Percentiles rank a stretch among this genome's conserved stretches.
These are phyloP conservation scores for Stevia rebaudiana DNA, from an alignment of 140 eudicot genomes.

Conservation along the genomic window DNA sequence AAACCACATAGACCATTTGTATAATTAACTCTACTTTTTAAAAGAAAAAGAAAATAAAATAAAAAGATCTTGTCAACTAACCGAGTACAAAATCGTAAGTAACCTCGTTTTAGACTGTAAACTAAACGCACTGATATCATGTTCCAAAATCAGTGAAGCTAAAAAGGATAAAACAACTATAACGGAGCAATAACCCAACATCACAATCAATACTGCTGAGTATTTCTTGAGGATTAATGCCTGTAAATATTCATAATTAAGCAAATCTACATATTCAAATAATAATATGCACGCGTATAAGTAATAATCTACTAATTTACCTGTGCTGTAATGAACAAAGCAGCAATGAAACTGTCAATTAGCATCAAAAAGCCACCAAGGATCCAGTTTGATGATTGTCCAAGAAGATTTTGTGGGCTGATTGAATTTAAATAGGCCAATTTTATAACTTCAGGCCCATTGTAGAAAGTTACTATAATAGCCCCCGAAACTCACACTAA, in stretches of 20 bases:
- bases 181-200: conserved; percentile 57
- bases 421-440: conserved; percentile 5
- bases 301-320: conserved; percentile 27
- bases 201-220: conserved; percentile 46
- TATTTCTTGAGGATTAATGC: conserved; percentile 57
- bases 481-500: conserved; percentile 56
- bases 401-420: conserved; percentile 17
- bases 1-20: too few relatives aligned
- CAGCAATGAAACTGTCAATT: conserved; percentile 37
- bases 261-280: background rate
- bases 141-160: conserved; percentile 42
- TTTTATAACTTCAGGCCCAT: conserved; percentile 49
- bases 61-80: conserved; percentile 22
- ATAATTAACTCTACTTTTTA: too few relatives aligned
- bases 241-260: conserved; percentile 34
- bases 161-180: conserved; percentile 50
- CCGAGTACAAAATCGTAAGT: conserved; percentile 54
- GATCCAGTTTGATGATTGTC: conserved; percentile 40
- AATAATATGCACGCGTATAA: background rate
- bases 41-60: background rate
- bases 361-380: conserved; percentile 59
- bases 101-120: conserved; percentile 44
- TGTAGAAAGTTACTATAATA: conserved; percentile 48
- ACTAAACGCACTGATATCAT: conserved; percentile 52
- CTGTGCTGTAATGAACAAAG: conserved; percentile 51